phyloP scores from a whole-genome alignment of 1,284 basidiomycete genomes.

The Agaricales sp. region DNA sequence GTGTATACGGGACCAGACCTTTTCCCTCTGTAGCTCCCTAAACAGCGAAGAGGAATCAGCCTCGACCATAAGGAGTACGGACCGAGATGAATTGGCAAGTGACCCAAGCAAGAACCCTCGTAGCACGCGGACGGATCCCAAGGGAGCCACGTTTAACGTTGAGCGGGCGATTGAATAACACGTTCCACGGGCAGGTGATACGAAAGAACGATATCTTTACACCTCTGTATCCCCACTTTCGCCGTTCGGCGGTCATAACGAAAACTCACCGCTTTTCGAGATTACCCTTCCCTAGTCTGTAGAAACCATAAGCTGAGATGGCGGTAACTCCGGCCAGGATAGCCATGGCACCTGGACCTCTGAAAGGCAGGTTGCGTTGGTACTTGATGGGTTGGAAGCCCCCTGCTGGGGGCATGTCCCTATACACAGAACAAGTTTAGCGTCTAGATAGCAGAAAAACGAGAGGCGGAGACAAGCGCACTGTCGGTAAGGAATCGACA shows the following conservation, averaged over 20 bases:
- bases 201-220: conserved; percentile 13
- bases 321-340: conserved; percentile 81
- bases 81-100: conserved; percentile 9
- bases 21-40: conserved; percentile 92
- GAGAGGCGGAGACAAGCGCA: conserved; percentile 23
- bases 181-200: conserved; percentile 57
- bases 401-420: conserved; percentile 92
- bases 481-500: conserved; percentile 62
- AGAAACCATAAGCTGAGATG: conserved; percentile 90
- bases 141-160: conserved; percentile 47
- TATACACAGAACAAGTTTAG: conserved; percentile 23
- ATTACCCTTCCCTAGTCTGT: conserved; percentile 83
- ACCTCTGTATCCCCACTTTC: conserved; percentile 16
- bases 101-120: not conserved
- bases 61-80: not conserved
- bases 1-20: conserved; percentile 93
- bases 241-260: conserved; percentile 15
- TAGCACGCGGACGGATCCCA: conserved; percentile 56
- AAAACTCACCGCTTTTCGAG: conserved; percentile 79
- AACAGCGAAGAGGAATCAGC: conserved; percentile 7
- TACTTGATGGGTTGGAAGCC: conserved; percentile 93
- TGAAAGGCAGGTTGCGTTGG: conserved; percentile 91
- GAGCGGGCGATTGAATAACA: conserved; percentile 42
- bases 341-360: conserved; percentile 82
- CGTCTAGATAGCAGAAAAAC: conserved; percentile 10